Evolutionary conservation across 108 stramenopile genomes (phyloP).

Genomic region (Ochromonas danica): DNA sequence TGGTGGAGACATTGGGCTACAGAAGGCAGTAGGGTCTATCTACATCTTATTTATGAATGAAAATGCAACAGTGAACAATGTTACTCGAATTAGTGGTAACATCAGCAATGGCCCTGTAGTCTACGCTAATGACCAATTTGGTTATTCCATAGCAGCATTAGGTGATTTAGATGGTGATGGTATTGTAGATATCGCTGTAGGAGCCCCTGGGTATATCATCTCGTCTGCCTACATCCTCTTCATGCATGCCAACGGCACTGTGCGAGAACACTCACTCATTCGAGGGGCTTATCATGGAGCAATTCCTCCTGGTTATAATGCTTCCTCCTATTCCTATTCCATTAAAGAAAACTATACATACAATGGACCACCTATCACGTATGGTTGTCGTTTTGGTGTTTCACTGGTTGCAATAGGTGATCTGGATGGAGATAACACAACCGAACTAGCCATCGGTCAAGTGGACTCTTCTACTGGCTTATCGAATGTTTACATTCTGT

Average conservation of each 20-base stretch:
- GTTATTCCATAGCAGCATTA: slow-evolving; percentile 1
- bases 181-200: neutral
- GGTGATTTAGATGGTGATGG: slow-evolving; percentile 24
- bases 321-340: neutral
- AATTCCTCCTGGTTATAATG: neutral
- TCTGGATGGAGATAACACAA: neutral
- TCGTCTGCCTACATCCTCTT: neutral
- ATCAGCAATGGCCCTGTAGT: neutral
- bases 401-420: neutral
- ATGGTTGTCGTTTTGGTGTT: slow-evolving; percentile 10
- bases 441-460: neutral
- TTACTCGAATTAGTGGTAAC: neutral
- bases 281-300: neutral
- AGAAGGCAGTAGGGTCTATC: neutral
- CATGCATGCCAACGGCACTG: slow-evolving; percentile 3
- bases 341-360: neutral
- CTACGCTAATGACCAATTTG: neutral
- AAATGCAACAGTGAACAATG: neutral
- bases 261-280: neutral
- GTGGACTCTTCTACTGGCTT: neutral
- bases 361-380: slow-evolving; percentile 21
- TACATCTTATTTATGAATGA: slow-evolving; percentile 3
- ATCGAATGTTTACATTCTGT: neutral
- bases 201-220: slow-evolving; percentile 1
- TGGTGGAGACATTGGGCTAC: neutral